Evolutionary conservation across 306 rosid species (phyloP).

Genomic region (Trifolium fragiferum): DNA sequence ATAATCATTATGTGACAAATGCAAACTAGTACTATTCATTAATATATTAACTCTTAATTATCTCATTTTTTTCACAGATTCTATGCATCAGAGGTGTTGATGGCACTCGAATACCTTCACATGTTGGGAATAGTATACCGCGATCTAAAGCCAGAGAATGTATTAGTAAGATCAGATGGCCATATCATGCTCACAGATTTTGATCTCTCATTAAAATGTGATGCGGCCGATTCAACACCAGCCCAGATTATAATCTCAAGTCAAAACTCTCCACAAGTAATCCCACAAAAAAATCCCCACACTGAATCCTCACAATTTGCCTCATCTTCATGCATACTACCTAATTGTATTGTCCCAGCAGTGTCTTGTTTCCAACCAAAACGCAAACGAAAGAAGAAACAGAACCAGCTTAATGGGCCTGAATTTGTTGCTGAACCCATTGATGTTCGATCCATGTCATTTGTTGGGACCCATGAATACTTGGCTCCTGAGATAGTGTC

Average conservation of each 20-base stretch:
- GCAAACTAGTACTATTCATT: background rate
- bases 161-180: constrained; percentile 76
- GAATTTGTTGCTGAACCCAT: constrained; percentile 66
- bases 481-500: constrained; percentile 67
- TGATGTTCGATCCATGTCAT: constrained; percentile 62
- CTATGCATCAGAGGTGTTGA: constrained; percentile 79
- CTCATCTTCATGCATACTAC: constrained; percentile 60
- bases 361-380: constrained; percentile 63
- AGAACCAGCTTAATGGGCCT: constrained; percentile 47
- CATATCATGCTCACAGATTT: constrained; percentile 84
- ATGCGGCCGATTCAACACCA: constrained; percentile 52
- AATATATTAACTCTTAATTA: constrained; percentile 3
- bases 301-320: constrained; percentile 46
- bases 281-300: constrained; percentile 43
- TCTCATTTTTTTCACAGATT: constrained; percentile 51
- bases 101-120: constrained; percentile 87
- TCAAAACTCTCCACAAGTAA: constrained; percentile 44
- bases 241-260: constrained; percentile 53
- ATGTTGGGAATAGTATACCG: constrained; percentile 93
- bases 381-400: constrained; percentile 68
- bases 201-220: constrained; percentile 63
- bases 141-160: constrained; percentile 84
- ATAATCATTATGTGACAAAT: background rate
- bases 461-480: constrained; percentile 72
- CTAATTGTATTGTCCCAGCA: constrained; percentile 63